Conservation (phyloP, 768 basidiomycete species). For the Hysterangium stoloniferum region DNA sequence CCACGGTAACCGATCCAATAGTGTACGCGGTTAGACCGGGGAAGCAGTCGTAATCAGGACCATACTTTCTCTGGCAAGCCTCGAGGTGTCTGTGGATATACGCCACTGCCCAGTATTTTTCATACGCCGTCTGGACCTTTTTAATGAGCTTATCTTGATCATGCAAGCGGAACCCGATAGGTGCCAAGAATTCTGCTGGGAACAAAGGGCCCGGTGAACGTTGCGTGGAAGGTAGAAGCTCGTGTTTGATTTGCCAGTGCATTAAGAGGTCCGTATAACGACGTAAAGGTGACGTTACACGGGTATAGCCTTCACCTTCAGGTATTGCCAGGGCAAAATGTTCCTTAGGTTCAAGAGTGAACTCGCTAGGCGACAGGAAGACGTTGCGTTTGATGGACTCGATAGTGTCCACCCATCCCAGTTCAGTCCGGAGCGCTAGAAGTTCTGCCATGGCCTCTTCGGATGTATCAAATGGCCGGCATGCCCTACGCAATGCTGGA, state of each 20-base stretch:
- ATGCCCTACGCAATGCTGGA: constrained; percentile 56
- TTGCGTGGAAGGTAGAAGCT: constrained; percentile 32
- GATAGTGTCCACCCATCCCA: constrained; percentile 37
- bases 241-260: constrained; percentile 93
- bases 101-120: constrained; percentile 33
- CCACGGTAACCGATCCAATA: constrained; percentile 8
- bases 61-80: constrained; percentile 12
- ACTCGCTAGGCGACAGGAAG: constrained; percentile 30
- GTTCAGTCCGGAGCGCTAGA: constrained; percentile 37
- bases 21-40: constrained; percentile 17
- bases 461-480: constrained; percentile 25
- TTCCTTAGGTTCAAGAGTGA: constrained; percentile 44
- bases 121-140: constrained; percentile 24
- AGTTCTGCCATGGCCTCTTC: constrained; percentile 37
- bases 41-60: constrained; percentile 14
- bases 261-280: constrained; percentile 72
- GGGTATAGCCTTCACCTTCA: constrained; percentile 70
- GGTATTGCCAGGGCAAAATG: constrained; percentile 69
- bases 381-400: constrained; percentile 28
- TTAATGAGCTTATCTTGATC: constrained; percentile 29
- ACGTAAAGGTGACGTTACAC: constrained; percentile 81
- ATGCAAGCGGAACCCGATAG: constrained; percentile 32
- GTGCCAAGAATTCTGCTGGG: constrained; percentile 36
- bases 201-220: constrained; percentile 36
- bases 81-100: constrained; percentile 33